Evolutionary conservation across 176 grass and related monocot species (phyloP).

Genomic region (Triticum aestivum): DNA sequence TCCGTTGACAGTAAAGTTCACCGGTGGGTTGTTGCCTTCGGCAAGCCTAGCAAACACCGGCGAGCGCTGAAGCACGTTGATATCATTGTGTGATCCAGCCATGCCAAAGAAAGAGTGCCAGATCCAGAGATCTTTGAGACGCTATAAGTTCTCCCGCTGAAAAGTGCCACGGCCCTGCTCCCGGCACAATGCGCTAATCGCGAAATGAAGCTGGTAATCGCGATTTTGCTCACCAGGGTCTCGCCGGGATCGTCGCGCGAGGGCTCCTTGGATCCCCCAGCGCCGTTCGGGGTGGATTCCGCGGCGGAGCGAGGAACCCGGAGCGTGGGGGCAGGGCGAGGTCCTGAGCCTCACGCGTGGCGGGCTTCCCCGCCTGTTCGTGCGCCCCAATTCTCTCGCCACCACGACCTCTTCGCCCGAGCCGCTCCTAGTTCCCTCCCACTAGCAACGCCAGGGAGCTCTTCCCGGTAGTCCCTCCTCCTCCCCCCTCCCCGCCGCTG

Average conservation of each 20-base stretch:
- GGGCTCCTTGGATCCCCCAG: neutral
- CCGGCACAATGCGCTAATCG: neutral
- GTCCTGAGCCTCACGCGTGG: neutral
- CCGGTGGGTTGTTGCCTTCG: too few species aligned
- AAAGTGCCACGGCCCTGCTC: neutral
- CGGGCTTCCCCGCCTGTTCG: neutral
- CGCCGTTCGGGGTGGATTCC: neutral
- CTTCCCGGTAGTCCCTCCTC: neutral
- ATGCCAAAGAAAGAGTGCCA: too few species aligned
- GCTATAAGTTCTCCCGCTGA: neutral
- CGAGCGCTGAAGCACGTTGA: too few species aligned
- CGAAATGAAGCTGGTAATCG: neutral
- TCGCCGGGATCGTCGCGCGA: neutral
- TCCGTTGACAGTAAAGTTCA: too few species aligned
- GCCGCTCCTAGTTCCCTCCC: neutral
- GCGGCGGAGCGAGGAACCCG: neutral
- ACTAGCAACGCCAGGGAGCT: neutral
- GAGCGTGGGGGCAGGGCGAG: conserved; percentile 6
- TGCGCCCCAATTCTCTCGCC: neutral
- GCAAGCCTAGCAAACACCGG: too few species aligned
- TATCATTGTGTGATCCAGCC: too few species aligned
- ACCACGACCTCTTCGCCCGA: neutral
- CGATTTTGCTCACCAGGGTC: neutral
- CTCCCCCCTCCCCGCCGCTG: neutral
- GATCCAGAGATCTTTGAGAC: too few species aligned